These are phyloP conservation scores for Colletotrichum kahawae DNA, from an alignment of 2,329 filamentous ascomycete species.

Conservation along the genomic window DNA sequence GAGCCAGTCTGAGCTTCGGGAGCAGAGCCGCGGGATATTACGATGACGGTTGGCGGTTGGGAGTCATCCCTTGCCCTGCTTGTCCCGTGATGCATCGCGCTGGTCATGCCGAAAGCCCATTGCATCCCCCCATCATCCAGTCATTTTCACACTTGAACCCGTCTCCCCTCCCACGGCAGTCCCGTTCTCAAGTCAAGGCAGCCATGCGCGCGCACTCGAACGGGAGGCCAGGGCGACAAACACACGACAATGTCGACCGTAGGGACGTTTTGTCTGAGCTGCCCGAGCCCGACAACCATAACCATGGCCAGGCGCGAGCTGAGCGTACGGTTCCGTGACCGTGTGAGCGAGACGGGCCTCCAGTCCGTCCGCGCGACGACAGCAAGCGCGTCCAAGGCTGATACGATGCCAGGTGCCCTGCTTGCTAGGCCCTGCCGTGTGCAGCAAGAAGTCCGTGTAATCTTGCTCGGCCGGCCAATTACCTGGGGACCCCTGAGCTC, in stretches of 20 bases:
- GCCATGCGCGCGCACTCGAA: slow-evolving; percentile 6
- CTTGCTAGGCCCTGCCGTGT: slow-evolving; percentile 1
- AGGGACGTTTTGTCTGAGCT: neutral
- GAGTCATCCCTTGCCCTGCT: neutral
- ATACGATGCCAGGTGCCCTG: slow-evolving; percentile 14
- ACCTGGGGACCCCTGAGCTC: neutral
- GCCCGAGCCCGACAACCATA: neutral
- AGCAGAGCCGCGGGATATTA: slow-evolving; percentile 19
- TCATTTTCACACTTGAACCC: neutral
- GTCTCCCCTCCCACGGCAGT: neutral
- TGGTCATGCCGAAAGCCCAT: neutral
- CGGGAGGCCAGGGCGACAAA: slow-evolving; percentile 13
- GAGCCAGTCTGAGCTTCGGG: slow-evolving; percentile 13
- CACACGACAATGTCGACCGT: neutral
- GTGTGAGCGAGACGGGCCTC: neutral
- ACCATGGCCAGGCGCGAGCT: neutral
- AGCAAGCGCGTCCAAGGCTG: slow-evolving; percentile 15
- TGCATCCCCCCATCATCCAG: neutral
- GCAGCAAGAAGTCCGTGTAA: slow-evolving; percentile 19
- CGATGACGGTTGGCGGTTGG: neutral
- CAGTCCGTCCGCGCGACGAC: neutral
- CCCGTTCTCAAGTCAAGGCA: neutral
- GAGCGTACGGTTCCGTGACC: neutral
- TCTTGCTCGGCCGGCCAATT: slow-evolving; percentile 10
- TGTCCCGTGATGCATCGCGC: neutral